phyloP scores from a whole-genome alignment of 2,329 filamentous ascomycete species.

The Beauveria australis region DNA sequence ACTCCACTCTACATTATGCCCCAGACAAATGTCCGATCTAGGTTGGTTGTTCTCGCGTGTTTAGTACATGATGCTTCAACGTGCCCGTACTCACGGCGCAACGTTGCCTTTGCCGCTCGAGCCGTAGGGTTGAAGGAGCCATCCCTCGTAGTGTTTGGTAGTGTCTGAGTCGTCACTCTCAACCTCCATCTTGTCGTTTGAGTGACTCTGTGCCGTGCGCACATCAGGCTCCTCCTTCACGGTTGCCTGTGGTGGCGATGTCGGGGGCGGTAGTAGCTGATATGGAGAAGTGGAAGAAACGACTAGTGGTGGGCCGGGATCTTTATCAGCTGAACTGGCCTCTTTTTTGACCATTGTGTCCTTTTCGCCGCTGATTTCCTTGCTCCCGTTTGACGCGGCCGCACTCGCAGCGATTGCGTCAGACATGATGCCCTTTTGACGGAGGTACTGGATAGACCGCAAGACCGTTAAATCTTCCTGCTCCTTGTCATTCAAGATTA shows the following conservation, averaged over 20 bases:
- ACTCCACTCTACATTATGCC: not conserved
- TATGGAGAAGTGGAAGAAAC: conserved; percentile 8
- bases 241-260: conserved; percentile 29
- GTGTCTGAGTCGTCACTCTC: conserved; percentile 18
- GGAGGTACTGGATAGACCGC: conserved; percentile 57
- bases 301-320: conserved; percentile 15
- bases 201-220: not conserved
- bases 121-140: conserved; percentile 30
- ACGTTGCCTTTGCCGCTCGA: conserved; percentile 15
- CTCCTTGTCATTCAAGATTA: conserved; percentile 59
- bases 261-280: conserved; percentile 25
- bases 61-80: not conserved
- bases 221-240: conserved; percentile 23
- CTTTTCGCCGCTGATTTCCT: conserved; percentile 14
- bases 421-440: conserved; percentile 46
- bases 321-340: conserved; percentile 14
- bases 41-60: not conserved
- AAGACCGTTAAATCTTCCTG: conserved; percentile 59
- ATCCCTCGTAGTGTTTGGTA: conserved; percentile 28
- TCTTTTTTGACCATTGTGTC: conserved; percentile 12
- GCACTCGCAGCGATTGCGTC: conserved; percentile 15
- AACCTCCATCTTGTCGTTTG: not conserved
- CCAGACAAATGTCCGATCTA: not conserved
- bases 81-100: conserved; percentile 5
- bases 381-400: not conserved